Base-by-base conservation (phyloP, 1,284 basidiomycete species). In the Irpex lacteus region DNA sequence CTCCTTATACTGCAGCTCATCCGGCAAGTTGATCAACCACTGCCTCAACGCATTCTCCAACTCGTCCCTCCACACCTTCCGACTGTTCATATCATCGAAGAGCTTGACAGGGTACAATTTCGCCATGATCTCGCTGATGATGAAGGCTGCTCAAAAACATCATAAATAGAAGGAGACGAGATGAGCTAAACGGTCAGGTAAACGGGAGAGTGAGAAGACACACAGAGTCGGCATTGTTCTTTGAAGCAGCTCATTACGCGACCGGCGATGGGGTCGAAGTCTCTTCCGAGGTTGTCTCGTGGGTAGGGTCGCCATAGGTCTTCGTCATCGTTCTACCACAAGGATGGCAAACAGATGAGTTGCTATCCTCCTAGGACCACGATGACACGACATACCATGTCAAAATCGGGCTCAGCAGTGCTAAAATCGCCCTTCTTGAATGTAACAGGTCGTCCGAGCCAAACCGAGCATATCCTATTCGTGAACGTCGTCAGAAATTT, bases 401-500 rank as follows among this genome's bases (percentile, higher is more conserved):
- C 82, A 21, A 85, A 77, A 58, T 85, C 81, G 3, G 90, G 90
- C 56, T 90, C 75, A 37, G 84, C 82, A 0, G 86, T 88, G 73
- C 94, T 91, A 69, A 87, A 92, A 74, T 92, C 91, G 60, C 80
- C 81, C 69, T 92, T 89, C 66, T 85, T 81, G 63, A 94, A 91
- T 66, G 84, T 82, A 50, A 86, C 82, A 1, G 91, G 90, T 19
- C 91, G 82, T 52, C 89, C 92, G 88, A 44, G 40, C 40, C 40
- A 44, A 44, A 15, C 15, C 8, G 40, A 44, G 15, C 40, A 44
- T 11, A 44, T 44, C 40, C 40, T 44, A 44, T 44, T 2, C 40
- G 26, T 26, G 3, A 4, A 26, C 26, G 4, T 2, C 26, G 26
- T 15, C 40, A 44, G 15, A 44, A 44, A 9, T 2, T 0, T 8